These are phyloP conservation scores for Ammopiptanthus mongolicus DNA, from an alignment of 306 rosid genomes.

Conservation along the genomic window DNA sequence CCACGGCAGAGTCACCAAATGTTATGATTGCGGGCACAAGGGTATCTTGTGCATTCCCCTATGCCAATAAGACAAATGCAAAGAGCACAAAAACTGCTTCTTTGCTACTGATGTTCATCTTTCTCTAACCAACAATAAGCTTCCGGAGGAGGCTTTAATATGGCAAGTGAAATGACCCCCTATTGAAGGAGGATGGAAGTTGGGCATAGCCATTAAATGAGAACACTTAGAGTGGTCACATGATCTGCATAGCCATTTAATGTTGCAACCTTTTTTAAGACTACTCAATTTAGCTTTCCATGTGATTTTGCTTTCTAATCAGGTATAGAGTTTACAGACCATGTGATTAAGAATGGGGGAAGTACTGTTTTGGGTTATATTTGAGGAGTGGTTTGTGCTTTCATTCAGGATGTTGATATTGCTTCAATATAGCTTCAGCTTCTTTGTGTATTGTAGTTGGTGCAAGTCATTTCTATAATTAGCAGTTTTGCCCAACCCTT, in stretches of 20 bases:
- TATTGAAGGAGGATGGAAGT: slow-evolving; percentile 45
- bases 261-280: background rate
- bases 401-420: no score
- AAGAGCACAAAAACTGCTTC: slow-evolving; percentile 36
- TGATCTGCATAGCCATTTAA: background rate
- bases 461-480: no score
- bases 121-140: background rate
- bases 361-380: no score
- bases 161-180: slow-evolving; percentile 16
- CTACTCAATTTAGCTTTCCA: background rate
- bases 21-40: slow-evolving; percentile 75
- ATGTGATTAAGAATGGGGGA: no score
- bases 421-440: no score
- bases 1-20: slow-evolving; percentile 85
- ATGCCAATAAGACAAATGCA: slow-evolving; percentile 28
- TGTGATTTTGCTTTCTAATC: background rate
- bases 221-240: slow-evolving; percentile 9
- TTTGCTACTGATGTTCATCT: slow-evolving; percentile 37
- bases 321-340: background rate
- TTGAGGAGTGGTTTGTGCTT: no score
- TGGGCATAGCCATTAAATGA: slow-evolving; percentile 42
- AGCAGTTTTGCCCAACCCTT: no score
- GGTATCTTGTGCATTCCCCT: slow-evolving; percentile 60
- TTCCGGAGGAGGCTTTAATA: slow-evolving; percentile 16
- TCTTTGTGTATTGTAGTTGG: no score